Base-by-base conservation (phyloP, 257 asterid genomes). In the Lithospermum erythrorhizon region DNA sequence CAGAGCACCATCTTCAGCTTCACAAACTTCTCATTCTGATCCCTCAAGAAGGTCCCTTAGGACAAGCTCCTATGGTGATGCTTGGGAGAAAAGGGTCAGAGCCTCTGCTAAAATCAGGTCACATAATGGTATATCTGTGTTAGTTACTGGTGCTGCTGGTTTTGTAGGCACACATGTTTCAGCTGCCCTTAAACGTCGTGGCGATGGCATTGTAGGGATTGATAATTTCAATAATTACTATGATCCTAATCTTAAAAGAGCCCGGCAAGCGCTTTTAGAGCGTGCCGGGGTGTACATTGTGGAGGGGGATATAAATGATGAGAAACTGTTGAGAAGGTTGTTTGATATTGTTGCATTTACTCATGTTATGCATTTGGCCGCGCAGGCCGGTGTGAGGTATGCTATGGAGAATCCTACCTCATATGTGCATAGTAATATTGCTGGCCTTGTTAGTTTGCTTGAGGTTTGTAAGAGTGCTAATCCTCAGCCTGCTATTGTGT, bases 331-430 rank as follows among this genome's bases (percentile, higher is more conserved):
- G 65, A 87, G 70, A 76, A 91, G 71, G 74, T 87, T 91, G n/a
- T 91, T 91, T 59, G 88, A 78, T 21, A 78, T 87, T 59, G 96
- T 87, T 18, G 85, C 86, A 35, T 90, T 87, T 63, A 85, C 84
- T 57, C 98, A 91, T 70, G 96, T 91, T 49, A 91, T 91, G 98
- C 98, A 91, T 77, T 78, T 91, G 51, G 98, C 98, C 2, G 98
- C 98, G 0, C 98, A 90, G 75, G 98, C 98, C 1, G 98, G 98
- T 2, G 98, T 91, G 1, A 68, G 96, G 2, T 91, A 91, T 21
- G 98, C 98, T n/a, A 87, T 91, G 98, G 90, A 87, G 72, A 91
- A 91, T 77, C 98, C 98, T n/a, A 75, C 94, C 69, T 91, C 98
- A 5, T 91, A 91, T 66, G 95, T 87, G 20, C 98, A 87, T 65